These are phyloP conservation scores for Tylopilus sp. DNA, from an alignment of 1,284 basidiomycete genomes.

Conservation along the genomic window DNA sequence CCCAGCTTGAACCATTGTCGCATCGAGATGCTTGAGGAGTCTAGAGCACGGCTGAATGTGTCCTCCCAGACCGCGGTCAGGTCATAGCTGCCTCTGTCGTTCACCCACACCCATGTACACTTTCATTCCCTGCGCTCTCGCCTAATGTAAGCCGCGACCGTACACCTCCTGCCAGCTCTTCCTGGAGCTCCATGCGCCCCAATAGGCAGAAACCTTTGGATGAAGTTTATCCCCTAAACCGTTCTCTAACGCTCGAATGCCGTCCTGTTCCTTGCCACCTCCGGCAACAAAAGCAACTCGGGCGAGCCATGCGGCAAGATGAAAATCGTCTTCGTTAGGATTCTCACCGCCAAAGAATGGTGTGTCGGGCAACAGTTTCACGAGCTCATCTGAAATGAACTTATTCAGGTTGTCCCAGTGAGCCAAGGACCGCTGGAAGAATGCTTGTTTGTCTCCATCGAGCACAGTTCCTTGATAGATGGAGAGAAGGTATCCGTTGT, in stretches of 20 bases:
- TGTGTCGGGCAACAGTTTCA: conserved; percentile 38
- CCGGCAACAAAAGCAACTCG: conserved; percentile 40
- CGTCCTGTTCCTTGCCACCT: conserved; percentile 36
- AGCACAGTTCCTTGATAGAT: conserved; percentile 42
- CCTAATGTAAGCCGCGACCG: conserved; percentile 44
- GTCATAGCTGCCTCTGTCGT: conserved; percentile 1
- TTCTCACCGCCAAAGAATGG: conserved; percentile 47
- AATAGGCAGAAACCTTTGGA: conserved; percentile 42
- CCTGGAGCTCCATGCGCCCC: conserved; percentile 49
- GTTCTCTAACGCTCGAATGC: conserved; percentile 38
- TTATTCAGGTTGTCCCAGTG: conserved; percentile 40
- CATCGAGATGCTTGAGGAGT: conserved; percentile 57
- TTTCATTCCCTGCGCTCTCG: neutral
- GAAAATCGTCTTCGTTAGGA: conserved; percentile 55
- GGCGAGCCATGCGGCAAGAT: conserved; percentile 50
- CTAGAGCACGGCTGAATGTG: conserved; percentile 40
- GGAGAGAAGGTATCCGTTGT: conserved; percentile 45
- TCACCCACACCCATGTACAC: neutral
- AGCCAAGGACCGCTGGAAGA: conserved; percentile 39
- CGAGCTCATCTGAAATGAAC: conserved; percentile 43
- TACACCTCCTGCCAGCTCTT: conserved; percentile 59
- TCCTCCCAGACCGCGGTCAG: conserved; percentile 16
- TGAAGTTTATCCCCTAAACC: conserved; percentile 40
- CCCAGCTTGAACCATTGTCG: conserved; percentile 57
- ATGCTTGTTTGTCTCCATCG: conserved; percentile 36